Percentiles rank a stretch among this genome's conserved stretches.
phyloP scores from a whole-genome alignment of 2,329 filamentous ascomycete species.

The Penicillium nordicum region DNA sequence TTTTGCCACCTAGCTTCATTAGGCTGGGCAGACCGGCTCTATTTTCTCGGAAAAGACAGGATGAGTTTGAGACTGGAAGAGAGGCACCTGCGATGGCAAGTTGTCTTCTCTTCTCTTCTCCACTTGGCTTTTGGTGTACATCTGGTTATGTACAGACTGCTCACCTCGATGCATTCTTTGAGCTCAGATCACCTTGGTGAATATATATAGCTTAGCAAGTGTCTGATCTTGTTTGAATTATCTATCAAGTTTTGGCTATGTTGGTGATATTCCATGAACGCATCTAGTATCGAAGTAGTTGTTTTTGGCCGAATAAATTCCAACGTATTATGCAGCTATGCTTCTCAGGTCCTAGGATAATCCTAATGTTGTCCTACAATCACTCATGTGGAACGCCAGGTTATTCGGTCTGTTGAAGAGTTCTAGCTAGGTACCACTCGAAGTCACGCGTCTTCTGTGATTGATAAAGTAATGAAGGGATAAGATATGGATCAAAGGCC shows the following conservation, averaged over 20 bases:
- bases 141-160: constrained; percentile 24
- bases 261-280: constrained; percentile 1
- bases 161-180: constrained; percentile 3
- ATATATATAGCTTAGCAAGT: constrained; percentile 15
- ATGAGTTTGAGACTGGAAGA: constrained; percentile 3
- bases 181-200: constrained; percentile 10
- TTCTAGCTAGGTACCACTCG: background rate
- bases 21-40: constrained; percentile 4
- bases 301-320: background rate
- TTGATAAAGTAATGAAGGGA: background rate
- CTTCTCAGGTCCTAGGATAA: background rate
- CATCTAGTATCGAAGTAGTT: background rate
- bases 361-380: background rate
- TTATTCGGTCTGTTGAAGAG: background rate
- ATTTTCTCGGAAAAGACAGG: background rate
- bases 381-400: background rate
- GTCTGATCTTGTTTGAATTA: background rate
- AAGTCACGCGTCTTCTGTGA: background rate
- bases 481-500: background rate
- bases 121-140: constrained; percentile 19
- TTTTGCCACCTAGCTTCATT: background rate
- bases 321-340: background rate
- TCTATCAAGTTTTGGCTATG: constrained; percentile 3
- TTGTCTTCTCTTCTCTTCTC: constrained; percentile 4
- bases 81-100: background rate